These are phyloP conservation scores for Colletotrichum phormii DNA, from an alignment of 2,329 filamentous ascomycete species.

Conservation along the genomic window DNA sequence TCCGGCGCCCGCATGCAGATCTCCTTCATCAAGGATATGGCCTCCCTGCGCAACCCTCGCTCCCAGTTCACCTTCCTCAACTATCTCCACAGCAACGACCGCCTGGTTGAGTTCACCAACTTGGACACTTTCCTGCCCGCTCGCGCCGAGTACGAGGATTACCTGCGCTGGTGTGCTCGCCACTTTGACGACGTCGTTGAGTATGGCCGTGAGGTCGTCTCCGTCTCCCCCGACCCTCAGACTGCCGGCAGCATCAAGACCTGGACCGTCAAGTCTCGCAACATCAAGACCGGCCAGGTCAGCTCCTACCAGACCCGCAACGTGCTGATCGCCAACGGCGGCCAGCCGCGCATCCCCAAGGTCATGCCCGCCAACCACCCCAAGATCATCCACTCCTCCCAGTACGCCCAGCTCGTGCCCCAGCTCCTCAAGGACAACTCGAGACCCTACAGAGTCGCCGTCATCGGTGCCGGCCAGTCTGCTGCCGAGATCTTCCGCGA, in stretches of 20 bases:
- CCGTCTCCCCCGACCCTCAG: constrained; percentile 66
- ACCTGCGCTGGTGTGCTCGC: constrained; percentile 90
- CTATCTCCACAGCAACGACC: constrained; percentile 84
- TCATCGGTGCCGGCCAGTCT: constrained; percentile 91
- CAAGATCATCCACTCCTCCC: constrained; percentile 87
- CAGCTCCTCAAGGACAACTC: constrained; percentile 67
- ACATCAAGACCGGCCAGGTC: constrained; percentile 66
- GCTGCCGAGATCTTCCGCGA: constrained; percentile 97
- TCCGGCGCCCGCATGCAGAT: constrained; percentile 97
- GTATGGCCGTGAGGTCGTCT: constrained; percentile 83
- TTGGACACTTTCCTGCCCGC: constrained; percentile 88
- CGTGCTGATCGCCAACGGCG: constrained; percentile 70
- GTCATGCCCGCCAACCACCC: constrained; percentile 77
- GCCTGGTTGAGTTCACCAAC: constrained; percentile 93
- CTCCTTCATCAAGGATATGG: constrained; percentile 95
- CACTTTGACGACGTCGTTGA: constrained; percentile 79
- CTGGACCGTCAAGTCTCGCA: constrained; percentile 76
- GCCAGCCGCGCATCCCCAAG: constrained; percentile 76
- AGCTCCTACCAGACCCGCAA: constrained; percentile 70
- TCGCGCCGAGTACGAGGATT: constrained; percentile 92
- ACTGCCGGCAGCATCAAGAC: constrained; percentile 64
- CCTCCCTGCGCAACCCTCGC: constrained; percentile 86
- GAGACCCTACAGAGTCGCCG: constrained; percentile 78
- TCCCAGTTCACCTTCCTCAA: constrained; percentile 96
- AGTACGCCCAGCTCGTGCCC: constrained; percentile 77